Conservation (phyloP, 2,329 filamentous ascomycete genomes). For the Canariomyces notabilis region DNA sequence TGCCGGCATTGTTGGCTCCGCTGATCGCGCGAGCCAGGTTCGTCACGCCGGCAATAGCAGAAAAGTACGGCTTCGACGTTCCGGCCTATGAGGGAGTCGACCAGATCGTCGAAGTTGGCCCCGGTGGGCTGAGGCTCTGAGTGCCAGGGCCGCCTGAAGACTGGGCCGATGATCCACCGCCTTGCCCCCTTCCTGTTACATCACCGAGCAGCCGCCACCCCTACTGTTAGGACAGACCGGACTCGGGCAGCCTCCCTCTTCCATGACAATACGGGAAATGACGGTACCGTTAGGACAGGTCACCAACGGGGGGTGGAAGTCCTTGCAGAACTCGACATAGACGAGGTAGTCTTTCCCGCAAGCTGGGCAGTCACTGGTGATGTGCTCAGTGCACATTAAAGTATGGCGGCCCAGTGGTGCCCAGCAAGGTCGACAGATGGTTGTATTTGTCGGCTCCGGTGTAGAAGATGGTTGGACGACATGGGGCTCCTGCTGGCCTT, state of each 20-base stretch:
- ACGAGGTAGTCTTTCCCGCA: constrained; percentile 56
- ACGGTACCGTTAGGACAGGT: constrained; percentile 42
- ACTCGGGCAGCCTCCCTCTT: constrained; percentile 52
- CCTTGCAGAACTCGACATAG: constrained; percentile 52
- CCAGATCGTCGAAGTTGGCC: constrained; percentile 74
- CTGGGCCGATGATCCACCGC: neutral
- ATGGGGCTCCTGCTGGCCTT: constrained; percentile 9
- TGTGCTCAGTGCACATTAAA: constrained; percentile 58
- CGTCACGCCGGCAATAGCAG: constrained; percentile 67
- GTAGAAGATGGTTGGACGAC: constrained; percentile 6
- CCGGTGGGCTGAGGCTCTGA: constrained; percentile 50
- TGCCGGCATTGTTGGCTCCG: constrained; percentile 15
- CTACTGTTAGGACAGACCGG: constrained; percentile 55
- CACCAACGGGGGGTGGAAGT: constrained; percentile 45
- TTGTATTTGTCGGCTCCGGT: neutral
- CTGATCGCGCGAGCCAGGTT: constrained; percentile 54
- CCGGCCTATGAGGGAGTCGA: constrained; percentile 81
- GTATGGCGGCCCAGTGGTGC: constrained; percentile 8
- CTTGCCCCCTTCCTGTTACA: constrained; percentile 31
- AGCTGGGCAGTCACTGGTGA: constrained; percentile 48
- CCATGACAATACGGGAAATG: constrained; percentile 41
- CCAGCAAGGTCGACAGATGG: constrained; percentile 1
- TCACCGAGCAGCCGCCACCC: constrained; percentile 50
- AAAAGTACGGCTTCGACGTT: constrained; percentile 80
- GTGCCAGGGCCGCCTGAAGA: neutral